phyloP scores from a whole-genome alignment of 192 early-diverging fungal genomes.

The Gaertneriomyces sp. region DNA sequence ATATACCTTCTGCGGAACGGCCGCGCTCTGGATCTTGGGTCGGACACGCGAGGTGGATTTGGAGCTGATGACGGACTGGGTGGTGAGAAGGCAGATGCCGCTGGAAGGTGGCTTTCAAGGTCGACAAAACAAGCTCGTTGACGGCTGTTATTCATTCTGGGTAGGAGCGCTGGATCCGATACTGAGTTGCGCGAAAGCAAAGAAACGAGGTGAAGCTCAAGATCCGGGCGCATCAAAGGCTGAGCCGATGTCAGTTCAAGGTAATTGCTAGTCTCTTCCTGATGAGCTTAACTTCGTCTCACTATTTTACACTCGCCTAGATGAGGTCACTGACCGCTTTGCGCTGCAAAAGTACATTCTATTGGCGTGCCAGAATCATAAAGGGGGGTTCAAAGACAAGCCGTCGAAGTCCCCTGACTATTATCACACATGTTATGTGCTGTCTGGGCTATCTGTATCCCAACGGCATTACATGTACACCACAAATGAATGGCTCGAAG shows the following conservation, averaged over 20 bases:
- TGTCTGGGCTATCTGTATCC: constrained; percentile 78
- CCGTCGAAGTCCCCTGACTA: constrained; percentile 85
- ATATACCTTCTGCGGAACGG: constrained; percentile 90
- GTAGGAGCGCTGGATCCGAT: constrained; percentile 77
- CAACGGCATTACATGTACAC: constrained; percentile 67
- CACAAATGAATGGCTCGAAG: constrained; percentile 22
- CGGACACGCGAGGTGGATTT: constrained; percentile 62
- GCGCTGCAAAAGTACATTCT: constrained; percentile 82
- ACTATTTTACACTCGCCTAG: too few species aligned
- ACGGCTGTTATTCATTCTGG: constrained; percentile 99
- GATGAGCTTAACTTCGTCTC: too few species aligned
- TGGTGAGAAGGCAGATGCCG: constrained; percentile 72
- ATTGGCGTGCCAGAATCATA: constrained; percentile 73
- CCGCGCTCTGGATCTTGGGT: constrained; percentile 76
- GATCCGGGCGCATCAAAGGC: neutral
- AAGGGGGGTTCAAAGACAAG: constrained; percentile 88
- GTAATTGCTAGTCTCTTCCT: too few species aligned
- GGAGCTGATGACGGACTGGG: constrained; percentile 67
- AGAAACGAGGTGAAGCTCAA: neutral
- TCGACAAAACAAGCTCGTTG: constrained; percentile 94
- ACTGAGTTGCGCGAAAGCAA: constrained; percentile 39
- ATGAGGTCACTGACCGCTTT: too few species aligned
- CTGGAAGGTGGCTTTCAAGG: constrained; percentile 96
- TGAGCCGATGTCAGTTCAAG: too few species aligned
- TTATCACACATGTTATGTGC: constrained; percentile 93